Percentiles rank a stretch among this genome's conserved stretches.
phyloP scores from a whole-genome alignment of 2,329 filamentous ascomycete genomes.

The Epichloe gansuensis region DNA sequence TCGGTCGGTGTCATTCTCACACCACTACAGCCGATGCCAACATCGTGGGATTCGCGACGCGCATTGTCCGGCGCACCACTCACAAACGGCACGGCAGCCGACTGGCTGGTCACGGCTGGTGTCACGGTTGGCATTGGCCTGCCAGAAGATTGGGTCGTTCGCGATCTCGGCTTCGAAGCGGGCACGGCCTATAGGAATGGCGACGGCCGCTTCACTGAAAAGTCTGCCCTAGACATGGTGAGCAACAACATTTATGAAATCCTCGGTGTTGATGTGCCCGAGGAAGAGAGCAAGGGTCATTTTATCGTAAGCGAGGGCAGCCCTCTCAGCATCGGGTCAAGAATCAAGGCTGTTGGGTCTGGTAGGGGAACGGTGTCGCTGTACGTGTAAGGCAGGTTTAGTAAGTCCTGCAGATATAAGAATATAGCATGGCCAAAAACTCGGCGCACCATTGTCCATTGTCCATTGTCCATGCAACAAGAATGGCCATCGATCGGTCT shows the following conservation, averaged over 20 bases:
- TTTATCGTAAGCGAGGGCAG: slow-evolving; percentile 54
- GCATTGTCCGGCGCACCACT: slow-evolving; percentile 52
- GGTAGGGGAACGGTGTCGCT: slow-evolving; percentile 20
- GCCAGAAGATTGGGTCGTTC: slow-evolving; percentile 49
- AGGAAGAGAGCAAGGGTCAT: slow-evolving; percentile 24
- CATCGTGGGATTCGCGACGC: slow-evolving; percentile 48
- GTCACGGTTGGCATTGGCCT: slow-evolving; percentile 47
- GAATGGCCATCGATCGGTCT: no score
- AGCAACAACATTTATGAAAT: slow-evolving; percentile 45
- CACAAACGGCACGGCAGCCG: slow-evolving; percentile 51
- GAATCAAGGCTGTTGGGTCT: slow-evolving; percentile 39
- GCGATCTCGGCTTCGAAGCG: slow-evolving; percentile 47
- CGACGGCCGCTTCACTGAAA: slow-evolving; percentile 37
- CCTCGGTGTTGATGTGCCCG: slow-evolving; percentile 32
- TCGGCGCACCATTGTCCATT: no score
- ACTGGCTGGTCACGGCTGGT: slow-evolving; percentile 44
- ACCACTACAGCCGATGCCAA: slow-evolving; percentile 43
- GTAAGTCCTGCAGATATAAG: no score
- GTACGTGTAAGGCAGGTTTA: slow-evolving; percentile 22
- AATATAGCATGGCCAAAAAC: no score
- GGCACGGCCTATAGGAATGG: slow-evolving; percentile 48
- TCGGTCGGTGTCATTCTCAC: slow-evolving; percentile 47
- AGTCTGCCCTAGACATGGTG: slow-evolving; percentile 44
- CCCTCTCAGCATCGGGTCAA: slow-evolving; percentile 46
- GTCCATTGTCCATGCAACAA: no score